Base-by-base conservation (phyloP, 2,329 filamentous ascomycete species). In the Fusarium heterosporum region DNA sequence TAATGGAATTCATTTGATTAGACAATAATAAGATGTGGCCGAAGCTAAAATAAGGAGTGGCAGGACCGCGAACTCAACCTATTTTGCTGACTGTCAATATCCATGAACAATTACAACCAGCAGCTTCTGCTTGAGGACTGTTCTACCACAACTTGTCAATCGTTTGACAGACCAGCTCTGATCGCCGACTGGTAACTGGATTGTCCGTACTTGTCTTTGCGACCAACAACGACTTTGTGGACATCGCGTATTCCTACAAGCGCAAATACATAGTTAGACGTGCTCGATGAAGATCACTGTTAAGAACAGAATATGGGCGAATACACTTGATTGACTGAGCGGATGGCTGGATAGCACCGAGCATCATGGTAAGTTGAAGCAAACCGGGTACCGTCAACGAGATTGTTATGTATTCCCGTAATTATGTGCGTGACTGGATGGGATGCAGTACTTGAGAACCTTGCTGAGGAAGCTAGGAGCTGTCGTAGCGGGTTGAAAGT, bases 1-100 rank as follows among this genome's bases (percentile, higher is more conserved):
- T 40, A 66, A 49, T 43, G 40, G 39, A 29, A 40, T 49, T 43
- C 42, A 30, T 55, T 30, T 32, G 16, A 42, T 12, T 25, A 29
- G 11, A 16, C 14, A 22, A 32, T 41, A 45, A 26, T 22, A 45
- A 34, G 32, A 16, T 16, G 14, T 32, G 34, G 16, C 2, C 34
- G 13, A 16, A n/a, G 6, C 34, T 36, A 36, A 10, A 2, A 36
- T 36, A 1, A n/a, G 10, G 34, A 17, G 34, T 36, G 8, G 16
- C 34, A 36, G 8, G n/a, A 36, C 14, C n/a, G 34, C n/a, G 9
- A 36, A 36, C 14, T 36, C 34, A n/a, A n/a, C n/a, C 8, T 8
- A 17, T 36, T 17, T n/a, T n/a, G 8, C 16, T 17, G 34, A n/a
- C 16, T 10, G 9, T n/a, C 34, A 36, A n/a, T n/a, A 16, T 36